These are phyloP conservation scores for Trametes punicea DNA, from an alignment of 768 basidiomycete species.

Conservation along the genomic window DNA sequence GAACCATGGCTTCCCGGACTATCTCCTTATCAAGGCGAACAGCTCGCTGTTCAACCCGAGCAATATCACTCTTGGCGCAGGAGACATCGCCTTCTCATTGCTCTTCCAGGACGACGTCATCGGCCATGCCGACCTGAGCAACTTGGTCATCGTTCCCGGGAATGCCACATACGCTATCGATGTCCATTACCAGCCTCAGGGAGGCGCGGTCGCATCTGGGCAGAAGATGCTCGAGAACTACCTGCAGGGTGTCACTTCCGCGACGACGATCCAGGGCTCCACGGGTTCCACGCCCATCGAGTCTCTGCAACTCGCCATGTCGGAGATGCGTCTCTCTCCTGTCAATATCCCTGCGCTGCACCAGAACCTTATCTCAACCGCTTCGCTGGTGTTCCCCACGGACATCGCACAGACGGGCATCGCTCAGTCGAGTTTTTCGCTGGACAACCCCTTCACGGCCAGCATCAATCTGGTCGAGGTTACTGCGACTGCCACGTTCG, in stretches of 20 bases:
- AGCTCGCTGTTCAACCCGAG: slow-evolving; percentile 64
- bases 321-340: slow-evolving; percentile 55
- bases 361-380: slow-evolving; percentile 54
- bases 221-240: slow-evolving; percentile 59
- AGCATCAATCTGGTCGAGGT: slow-evolving; percentile 61
- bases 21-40: slow-evolving; percentile 63
- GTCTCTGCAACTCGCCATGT: slow-evolving; percentile 59
- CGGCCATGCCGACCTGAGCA: slow-evolving; percentile 56
- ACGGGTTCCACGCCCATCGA: slow-evolving; percentile 53
- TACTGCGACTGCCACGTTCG: slow-evolving; percentile 51
- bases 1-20: slow-evolving; percentile 61
- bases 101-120: slow-evolving; percentile 54
- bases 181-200: slow-evolving; percentile 60
- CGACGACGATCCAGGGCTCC: slow-evolving; percentile 54
- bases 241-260: slow-evolving; percentile 57
- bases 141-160: slow-evolving; percentile 59
- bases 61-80: slow-evolving; percentile 42
- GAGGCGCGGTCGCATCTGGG: slow-evolving; percentile 50
- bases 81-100: slow-evolving; percentile 60
- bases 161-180: slow-evolving; percentile 54
- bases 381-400: slow-evolving; percentile 56
- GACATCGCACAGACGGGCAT: slow-evolving; percentile 60
- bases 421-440: slow-evolving; percentile 52
- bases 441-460: slow-evolving; percentile 71
- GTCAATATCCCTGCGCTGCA: slow-evolving; percentile 64